Base-by-base conservation (phyloP, 2,329 filamentous ascomycete genomes). In the Colletotrichum sojae region DNA sequence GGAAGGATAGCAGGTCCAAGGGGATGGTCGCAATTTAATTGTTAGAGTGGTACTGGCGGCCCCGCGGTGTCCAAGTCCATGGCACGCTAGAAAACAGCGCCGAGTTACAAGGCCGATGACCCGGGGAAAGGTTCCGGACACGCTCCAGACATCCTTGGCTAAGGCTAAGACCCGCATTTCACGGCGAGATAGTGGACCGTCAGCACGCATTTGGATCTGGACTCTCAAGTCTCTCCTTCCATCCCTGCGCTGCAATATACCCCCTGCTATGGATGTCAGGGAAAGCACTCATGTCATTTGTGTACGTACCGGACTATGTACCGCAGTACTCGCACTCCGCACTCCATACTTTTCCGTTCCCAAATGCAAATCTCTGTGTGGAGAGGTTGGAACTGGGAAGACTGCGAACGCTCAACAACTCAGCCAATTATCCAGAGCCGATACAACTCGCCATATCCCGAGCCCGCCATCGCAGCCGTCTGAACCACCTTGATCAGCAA, bases 91-190 rank as follows among this genome's bases (percentile, higher is more conserved):
- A 59, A 40, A 56, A 20, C 58, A 45, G 51, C 52, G 56, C 39
- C 52, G 46, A 67, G 53, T 57, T 56, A 70, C 67, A 51, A 52
- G 45, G 13, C 31, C 20, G 39, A 40, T 27, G 45, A 58, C 56
- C 60, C 56, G 67, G 67, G 67, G 63, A 70, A 67, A 70, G 57
- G 67, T 70, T 67, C 67, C 67, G 63, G 57, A 46, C 67, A 67
- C 46, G 63, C 56, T 55, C 27, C n/a, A 39, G 53, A 31, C 40
- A 52, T 20, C 43, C 40, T n/a, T 45, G 18, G 45, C 31, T 27
- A 13, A 15, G 9, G 43, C 20, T 18, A 22, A 12, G 40, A n/a
- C 43, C 62, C 55, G 46, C 22, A 69, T 58, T 16, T 22, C 49
- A 56, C 61, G 22, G 61, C 49, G 61, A 69, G 18, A 65, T 59